Evolutionary conservation across 2,329 filamentous ascomycete species (phyloP).

Genomic region (Magnaporthiopsis rhizophila): DNA sequence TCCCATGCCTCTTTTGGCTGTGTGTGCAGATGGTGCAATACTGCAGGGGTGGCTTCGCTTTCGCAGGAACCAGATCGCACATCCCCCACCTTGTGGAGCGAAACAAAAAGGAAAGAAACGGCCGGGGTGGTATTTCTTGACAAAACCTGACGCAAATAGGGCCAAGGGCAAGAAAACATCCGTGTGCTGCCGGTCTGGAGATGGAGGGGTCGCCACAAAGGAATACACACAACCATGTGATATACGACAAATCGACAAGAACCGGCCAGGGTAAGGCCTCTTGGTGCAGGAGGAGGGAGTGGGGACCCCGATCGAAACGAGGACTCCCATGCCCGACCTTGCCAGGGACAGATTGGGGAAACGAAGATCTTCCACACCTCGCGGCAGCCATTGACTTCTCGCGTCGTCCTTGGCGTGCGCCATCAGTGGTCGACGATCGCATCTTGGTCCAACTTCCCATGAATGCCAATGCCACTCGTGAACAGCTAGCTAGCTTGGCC

Average conservation of each 20-base stretch:
- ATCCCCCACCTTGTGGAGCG: not conserved
- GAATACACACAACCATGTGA: not conserved
- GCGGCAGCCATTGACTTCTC: too few relatives aligned
- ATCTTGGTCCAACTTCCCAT: too few relatives aligned
- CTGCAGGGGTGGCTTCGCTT: not conserved
- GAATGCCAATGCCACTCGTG: too few relatives aligned
- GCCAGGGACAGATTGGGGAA: too few relatives aligned
- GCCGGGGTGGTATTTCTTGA: not conserved
- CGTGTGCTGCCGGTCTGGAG: not conserved
- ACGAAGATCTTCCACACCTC: too few relatives aligned
- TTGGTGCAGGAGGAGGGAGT: too few relatives aligned
- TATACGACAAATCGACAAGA: not conserved
- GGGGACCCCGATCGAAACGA: too few relatives aligned
- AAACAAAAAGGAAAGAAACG: not conserved
- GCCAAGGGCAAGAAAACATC: not conserved
- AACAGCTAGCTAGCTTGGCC: too few relatives aligned
- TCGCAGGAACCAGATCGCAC: not conserved
- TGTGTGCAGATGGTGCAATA: not conserved
- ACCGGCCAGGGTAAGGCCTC: not conserved
- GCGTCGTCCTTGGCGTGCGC: too few relatives aligned
- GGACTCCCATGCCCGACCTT: too few relatives aligned
- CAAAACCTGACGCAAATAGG: not conserved
- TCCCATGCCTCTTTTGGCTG: not conserved
- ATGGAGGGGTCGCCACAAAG: not conserved
- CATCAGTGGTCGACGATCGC: too few relatives aligned